Base-by-base conservation (phyloP, 148 eudicot species). In the Cornus suecica region DNA sequence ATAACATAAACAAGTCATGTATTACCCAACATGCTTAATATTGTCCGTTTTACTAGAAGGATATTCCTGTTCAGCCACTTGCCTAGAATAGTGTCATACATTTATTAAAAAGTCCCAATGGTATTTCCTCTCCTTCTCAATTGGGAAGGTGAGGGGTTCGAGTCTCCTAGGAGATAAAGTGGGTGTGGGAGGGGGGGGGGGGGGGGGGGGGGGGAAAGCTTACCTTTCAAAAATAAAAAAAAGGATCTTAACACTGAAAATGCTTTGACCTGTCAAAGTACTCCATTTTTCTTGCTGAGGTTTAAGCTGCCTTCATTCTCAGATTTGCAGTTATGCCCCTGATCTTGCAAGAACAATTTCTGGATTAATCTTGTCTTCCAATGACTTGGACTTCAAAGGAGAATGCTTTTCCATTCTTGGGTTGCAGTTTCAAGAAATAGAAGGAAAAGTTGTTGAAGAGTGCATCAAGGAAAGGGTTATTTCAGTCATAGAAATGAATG, bases 271-370 rank as follows among this genome's bases (percentile, higher is more conserved):
- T 32, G 52, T 74, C 52, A 63, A 45, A 41, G 42, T 23, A 25
- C 5, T 52, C 31, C 32, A 29, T 51, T 13, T 52, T 20, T 18
- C 10, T 31, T 30, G 25, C 58, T n/a, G 42, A 32, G 22, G 72
- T 27, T 74, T 41, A 71, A 8, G 27, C 29, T 66, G 56, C 31
- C 69, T 60, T 73, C 78, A 65, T 75, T 68, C 28, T 78, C 85
- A 95, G 99, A 91, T 92, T 69, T 79, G 87, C 83, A 83, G 71
- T 70, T 86, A 92, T 77, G 96, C 97, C 65, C 99, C 99, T 77
- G 99, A 91, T 81, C 92, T 95, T 66, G 97, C 97, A 65, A 92
- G 75, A 84, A 92, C 97, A 78, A 77, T 95, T 41, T 83, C 90
- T 60, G 91, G 97, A 52, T 85, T 95, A 72, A 84, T 95, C 69